Conservation (phyloP, 2,329 filamentous ascomycete genomes). For the Pseudogymnoascus sp. region DNA sequence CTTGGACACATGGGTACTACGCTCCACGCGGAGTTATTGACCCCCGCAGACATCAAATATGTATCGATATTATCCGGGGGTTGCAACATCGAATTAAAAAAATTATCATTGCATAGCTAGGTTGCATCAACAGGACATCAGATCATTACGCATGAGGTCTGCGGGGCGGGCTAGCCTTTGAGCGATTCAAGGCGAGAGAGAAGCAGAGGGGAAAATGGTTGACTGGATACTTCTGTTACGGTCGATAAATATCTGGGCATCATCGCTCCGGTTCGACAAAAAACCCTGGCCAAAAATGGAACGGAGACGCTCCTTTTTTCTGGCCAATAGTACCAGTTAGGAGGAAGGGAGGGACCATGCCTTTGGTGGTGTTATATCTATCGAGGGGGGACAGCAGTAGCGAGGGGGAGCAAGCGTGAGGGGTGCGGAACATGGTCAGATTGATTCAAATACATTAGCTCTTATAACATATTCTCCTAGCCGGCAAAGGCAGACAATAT, state of each 20-base stretch:
- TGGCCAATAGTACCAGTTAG: constrained; percentile 22
- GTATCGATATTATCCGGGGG: constrained; percentile 4
- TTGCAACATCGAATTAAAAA: constrained; percentile 8
- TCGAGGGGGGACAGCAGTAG: constrained; percentile 12
- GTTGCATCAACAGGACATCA: constrained; percentile 6
- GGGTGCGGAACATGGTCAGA: constrained; percentile 13
- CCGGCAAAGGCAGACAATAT: constrained; percentile 11
- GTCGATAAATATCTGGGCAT: not conserved
- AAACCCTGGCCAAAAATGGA: constrained; percentile 24
- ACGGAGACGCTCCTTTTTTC: not conserved
- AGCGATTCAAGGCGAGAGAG: not conserved
- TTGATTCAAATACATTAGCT: constrained; percentile 15
- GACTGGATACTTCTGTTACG: not conserved
- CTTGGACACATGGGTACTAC: not conserved
- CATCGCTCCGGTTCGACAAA: constrained; percentile 12
- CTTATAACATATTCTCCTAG: constrained; percentile 23
- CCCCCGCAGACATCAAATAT: not conserved
- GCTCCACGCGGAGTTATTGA: constrained; percentile 1
- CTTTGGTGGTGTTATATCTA: constrained; percentile 18
- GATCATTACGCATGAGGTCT: not conserved
- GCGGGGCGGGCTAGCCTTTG: not conserved
- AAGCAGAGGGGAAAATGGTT: not conserved
- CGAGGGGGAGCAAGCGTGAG: constrained; percentile 14
- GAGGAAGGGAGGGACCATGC: constrained; percentile 27
- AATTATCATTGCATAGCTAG: constrained; percentile 8